phyloP scores from a whole-genome alignment of 2,329 filamentous ascomycete species.

The Calonectria leucothoes region DNA sequence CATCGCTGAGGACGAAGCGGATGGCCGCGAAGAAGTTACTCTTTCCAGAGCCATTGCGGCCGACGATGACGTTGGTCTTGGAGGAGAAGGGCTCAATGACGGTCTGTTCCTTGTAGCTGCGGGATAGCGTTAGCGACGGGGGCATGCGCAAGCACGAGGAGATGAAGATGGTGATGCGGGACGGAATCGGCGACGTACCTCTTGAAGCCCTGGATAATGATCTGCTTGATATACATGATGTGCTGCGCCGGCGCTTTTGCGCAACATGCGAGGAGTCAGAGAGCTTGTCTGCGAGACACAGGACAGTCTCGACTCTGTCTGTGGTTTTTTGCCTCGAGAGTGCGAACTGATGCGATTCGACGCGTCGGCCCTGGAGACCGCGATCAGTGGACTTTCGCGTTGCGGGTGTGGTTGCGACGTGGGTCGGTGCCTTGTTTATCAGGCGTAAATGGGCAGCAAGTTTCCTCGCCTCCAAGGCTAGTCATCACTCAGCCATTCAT shows the following conservation, averaged over 20 bases:
- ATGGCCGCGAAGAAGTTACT: conserved; percentile 99
- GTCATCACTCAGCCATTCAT: neutral
- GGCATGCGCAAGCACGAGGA: conserved; percentile 2
- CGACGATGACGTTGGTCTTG: conserved; percentile 98
- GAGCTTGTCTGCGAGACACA: conserved; percentile 38
- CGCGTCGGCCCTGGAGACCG: conserved; percentile 41
- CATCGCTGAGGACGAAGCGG: conserved; percentile 97
- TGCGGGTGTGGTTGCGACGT: conserved; percentile 36
- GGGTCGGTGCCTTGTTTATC: conserved; percentile 38
- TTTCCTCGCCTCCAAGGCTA: neutral
- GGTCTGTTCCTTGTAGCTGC: conserved; percentile 98
- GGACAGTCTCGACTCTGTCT: conserved; percentile 38
- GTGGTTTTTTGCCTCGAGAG: conserved; percentile 29
- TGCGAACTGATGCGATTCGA: conserved; percentile 43
- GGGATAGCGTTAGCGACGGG: conserved; percentile 33
- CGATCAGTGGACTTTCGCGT: conserved; percentile 45
- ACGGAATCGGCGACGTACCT: conserved; percentile 67
- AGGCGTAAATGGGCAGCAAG: conserved; percentile 13
- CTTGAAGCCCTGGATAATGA: conserved; percentile 99
- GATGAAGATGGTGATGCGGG: conserved; percentile 16
- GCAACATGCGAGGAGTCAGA: conserved; percentile 48
- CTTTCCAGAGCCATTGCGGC: conserved; percentile 98
- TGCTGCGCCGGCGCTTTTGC: conserved; percentile 51
- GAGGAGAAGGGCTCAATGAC: conserved; percentile 98
- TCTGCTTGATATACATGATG: conserved; percentile 98